phyloP scores from a whole-genome alignment of 2,329 filamentous ascomycete species.

The Sporothrix sp. region DNA sequence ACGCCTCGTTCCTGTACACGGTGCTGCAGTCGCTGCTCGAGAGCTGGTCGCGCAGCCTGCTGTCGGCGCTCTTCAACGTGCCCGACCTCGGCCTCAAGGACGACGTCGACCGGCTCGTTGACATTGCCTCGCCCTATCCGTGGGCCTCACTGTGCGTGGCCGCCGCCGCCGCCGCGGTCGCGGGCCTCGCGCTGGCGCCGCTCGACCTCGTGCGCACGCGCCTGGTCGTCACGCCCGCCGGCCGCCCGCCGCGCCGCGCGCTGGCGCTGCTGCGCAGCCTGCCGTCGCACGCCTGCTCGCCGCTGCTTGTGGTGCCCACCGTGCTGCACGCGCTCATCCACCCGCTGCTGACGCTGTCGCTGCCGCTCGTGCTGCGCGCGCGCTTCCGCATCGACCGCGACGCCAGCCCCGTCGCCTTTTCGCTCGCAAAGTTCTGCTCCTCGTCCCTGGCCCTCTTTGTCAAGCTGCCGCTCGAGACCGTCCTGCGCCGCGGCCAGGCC shows the following conservation, averaged over 20 bases:
- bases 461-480: slow-evolving; percentile 84
- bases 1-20: slow-evolving; percentile 85
- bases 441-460: slow-evolving; percentile 73
- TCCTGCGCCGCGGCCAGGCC: slow-evolving; percentile 80
- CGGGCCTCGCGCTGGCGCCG: slow-evolving; percentile 73
- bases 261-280: slow-evolving; percentile 67
- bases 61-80: slow-evolving; percentile 84
- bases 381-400: slow-evolving; percentile 75
- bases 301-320: slow-evolving; percentile 68
- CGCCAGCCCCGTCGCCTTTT: slow-evolving; percentile 71
- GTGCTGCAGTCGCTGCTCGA: slow-evolving; percentile 79
- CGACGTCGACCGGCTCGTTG: slow-evolving; percentile 64
- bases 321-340: slow-evolving; percentile 78
- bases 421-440: slow-evolving; percentile 69
- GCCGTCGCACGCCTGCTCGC: slow-evolving; percentile 64
- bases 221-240: slow-evolving; percentile 75
- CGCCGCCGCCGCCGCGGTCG: slow-evolving; percentile 53
- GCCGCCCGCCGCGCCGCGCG: slow-evolving; percentile 64
- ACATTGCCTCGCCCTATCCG: slow-evolving; percentile 68
- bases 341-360: slow-evolving; percentile 70
- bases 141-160: slow-evolving; percentile 70
- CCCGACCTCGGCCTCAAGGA: slow-evolving; percentile 72
- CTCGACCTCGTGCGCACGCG: slow-evolving; percentile 84
- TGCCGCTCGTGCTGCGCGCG: slow-evolving; percentile 77
- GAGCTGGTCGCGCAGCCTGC: slow-evolving; percentile 80